phyloP scores from a whole-genome alignment of 306 rosid species.

The Lagenaria siceraria region DNA sequence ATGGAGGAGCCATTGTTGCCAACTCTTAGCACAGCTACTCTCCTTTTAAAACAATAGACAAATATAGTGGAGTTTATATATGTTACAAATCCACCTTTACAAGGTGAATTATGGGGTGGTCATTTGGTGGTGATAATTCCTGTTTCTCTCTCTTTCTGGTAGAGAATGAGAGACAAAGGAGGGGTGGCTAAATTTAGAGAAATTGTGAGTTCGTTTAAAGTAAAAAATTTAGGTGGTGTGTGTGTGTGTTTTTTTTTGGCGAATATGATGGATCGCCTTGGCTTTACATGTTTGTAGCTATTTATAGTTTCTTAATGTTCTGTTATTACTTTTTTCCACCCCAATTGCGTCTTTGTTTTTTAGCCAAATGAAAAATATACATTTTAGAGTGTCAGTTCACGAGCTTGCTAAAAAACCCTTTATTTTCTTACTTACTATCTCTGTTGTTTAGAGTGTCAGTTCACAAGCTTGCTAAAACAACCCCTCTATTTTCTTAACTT shows the following conservation, averaged over 20 bases:
- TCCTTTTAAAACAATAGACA: neutral
- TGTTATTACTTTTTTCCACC: neutral
- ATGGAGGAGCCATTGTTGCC: slow-evolving; percentile 1
- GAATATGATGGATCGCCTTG: slow-evolving; percentile 5
- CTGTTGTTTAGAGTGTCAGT: neutral
- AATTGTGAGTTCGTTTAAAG: neutral
- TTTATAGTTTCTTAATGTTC: neutral
- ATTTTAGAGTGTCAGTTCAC: neutral
- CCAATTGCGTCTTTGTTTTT: neutral
- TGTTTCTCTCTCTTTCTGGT: neutral
- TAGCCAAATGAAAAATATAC: neutral
- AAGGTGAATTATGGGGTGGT: neutral
- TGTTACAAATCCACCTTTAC: neutral
- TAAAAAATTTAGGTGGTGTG: neutral
- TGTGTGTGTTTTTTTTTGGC: neutral
- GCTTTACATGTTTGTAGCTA: slow-evolving; percentile 1
- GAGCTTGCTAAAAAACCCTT: neutral
- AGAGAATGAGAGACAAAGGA: neutral
- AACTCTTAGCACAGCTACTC: neutral
- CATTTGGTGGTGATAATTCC: neutral
- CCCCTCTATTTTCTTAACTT: neutral
- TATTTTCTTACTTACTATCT: neutral
- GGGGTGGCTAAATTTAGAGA: neutral
- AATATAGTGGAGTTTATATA: neutral
- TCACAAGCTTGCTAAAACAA: neutral